Evolutionary conservation across 2,329 filamentous ascomycete genomes (phyloP).

Genomic region (Xylariaceae sp.): DNA sequence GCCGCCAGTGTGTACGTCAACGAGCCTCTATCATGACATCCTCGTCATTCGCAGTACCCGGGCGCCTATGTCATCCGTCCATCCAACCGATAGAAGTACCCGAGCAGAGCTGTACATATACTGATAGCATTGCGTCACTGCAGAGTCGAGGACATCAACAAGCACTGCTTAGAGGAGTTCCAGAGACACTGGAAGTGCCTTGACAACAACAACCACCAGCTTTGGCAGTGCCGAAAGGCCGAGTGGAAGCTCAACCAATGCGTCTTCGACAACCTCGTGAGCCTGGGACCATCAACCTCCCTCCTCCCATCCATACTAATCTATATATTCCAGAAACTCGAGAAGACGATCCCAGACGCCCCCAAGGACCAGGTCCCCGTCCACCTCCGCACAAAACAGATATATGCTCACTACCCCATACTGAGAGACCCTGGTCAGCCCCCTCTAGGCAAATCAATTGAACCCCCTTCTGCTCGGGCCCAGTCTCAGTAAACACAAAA

Average conservation of each 20-base stretch:
- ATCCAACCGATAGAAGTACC: not conserved
- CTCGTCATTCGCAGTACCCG: not conserved
- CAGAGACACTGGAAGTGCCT: constrained; percentile 91
- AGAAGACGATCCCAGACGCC: constrained; percentile 73
- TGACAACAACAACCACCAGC: constrained; percentile 94
- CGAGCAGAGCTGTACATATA: not conserved
- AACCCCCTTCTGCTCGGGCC: constrained; percentile 29
- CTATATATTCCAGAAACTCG: constrained; percentile 58
- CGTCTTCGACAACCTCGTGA: constrained; percentile 91
- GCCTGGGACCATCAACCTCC: not conserved
- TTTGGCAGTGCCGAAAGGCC: constrained; percentile 86
- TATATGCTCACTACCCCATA: constrained; percentile 51
- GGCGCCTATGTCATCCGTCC: not conserved
- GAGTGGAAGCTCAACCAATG: constrained; percentile 93
- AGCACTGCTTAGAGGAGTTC: constrained; percentile 86
- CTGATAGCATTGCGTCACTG: constrained; percentile 3
- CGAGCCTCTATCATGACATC: not conserved
- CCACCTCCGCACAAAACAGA: constrained; percentile 63
- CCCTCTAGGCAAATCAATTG: constrained; percentile 29
- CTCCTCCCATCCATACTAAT: constrained; percentile 7
- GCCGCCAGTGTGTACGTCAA: constrained; percentile 84
- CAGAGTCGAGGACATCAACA: constrained; percentile 93
- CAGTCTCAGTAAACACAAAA: constrained; percentile 17
- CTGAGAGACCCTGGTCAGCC: constrained; percentile 32
- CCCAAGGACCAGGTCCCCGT: constrained; percentile 66